phyloP scores from a whole-genome alignment of 2,329 filamentous ascomycete species.

The Penicillium sp. region DNA sequence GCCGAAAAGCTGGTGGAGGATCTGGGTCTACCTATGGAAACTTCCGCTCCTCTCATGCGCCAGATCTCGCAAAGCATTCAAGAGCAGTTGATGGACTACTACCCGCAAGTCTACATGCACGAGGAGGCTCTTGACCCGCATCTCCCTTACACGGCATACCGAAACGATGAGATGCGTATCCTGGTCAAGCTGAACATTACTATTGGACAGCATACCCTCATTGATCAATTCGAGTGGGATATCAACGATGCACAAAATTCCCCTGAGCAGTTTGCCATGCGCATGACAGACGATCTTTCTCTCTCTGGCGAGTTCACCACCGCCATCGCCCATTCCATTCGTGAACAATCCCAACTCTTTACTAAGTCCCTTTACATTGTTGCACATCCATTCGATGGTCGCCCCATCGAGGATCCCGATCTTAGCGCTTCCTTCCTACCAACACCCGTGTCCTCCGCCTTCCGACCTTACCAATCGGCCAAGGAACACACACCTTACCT shows the following conservation, averaged over 20 bases:
- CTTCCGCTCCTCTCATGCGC: slow-evolving; percentile 56
- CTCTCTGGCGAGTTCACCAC: slow-evolving; percentile 95
- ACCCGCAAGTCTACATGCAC: slow-evolving; percentile 84
- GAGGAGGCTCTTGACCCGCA: slow-evolving; percentile 89
- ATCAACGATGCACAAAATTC: slow-evolving; percentile 94
- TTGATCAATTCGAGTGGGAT: slow-evolving; percentile 99
- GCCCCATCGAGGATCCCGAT: slow-evolving; percentile 89
- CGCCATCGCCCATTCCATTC: slow-evolving; percentile 95
- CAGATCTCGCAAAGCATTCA: slow-evolving; percentile 71
- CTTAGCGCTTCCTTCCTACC: slow-evolving; percentile 81
- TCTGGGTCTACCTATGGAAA: slow-evolving; percentile 70
- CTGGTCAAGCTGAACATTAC: slow-evolving; percentile 96
- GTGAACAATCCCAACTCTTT: slow-evolving; percentile 93
- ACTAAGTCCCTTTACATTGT: slow-evolving; percentile 90
- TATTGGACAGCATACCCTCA: slow-evolving; percentile 87
- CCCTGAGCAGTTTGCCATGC: slow-evolving; percentile 87
- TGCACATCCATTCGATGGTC: slow-evolving; percentile 91
- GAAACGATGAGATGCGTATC: slow-evolving; percentile 98
- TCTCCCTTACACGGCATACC: slow-evolving; percentile 88
- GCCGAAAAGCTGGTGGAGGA: slow-evolving; percentile 90
- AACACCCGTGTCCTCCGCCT: slow-evolving; percentile 77
- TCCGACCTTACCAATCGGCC: slow-evolving; percentile 86
- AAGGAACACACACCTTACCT: slow-evolving; percentile 94
- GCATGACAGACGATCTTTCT: slow-evolving; percentile 86
- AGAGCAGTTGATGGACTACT: slow-evolving; percentile 90